Conservation (phyloP, 257 asterid species). For the Osmanthus fragrans region DNA sequence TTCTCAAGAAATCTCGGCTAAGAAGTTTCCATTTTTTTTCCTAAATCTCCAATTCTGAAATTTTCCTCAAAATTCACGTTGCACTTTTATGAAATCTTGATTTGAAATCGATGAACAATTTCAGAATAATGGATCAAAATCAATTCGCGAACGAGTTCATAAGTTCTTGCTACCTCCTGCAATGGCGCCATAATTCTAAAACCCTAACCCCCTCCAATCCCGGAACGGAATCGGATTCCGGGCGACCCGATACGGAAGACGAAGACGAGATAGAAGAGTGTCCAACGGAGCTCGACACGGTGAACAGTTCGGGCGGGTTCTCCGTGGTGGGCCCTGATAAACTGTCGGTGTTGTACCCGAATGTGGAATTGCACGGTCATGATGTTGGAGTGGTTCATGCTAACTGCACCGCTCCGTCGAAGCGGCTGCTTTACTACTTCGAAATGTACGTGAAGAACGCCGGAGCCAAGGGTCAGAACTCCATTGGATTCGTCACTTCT, state of each 20-base stretch:
- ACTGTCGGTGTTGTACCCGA: conserved; percentile 70
- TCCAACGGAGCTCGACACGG: conserved; percentile 79
- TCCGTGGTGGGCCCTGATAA: conserved; percentile 77
- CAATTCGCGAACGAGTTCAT: conserved; percentile 39
- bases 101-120: neutral
- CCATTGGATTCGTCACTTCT: conserved; percentile 82
- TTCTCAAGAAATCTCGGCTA: neutral
- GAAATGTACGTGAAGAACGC: conserved; percentile 79
- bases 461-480: conserved; percentile 82
- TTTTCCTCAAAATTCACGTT: neutral
- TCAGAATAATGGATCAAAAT: neutral
- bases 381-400: conserved; percentile 96
- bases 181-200: conserved; percentile 68
- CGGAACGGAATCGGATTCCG: conserved; percentile 21
- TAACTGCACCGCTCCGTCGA: conserved; percentile 77
- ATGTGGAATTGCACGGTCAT: conserved; percentile 64
- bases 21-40: neutral
- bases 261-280: conserved; percentile 58
- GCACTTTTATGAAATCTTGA: neutral
- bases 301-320: conserved; percentile 77
- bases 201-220: conserved; percentile 38
- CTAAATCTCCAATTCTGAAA: neutral
- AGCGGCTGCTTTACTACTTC: conserved; percentile 72
- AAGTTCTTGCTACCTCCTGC: conserved; percentile 66
- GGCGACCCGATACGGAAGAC: conserved; percentile 20